Percentiles rank a stretch among this genome's conserved stretches.
phyloP scores from a whole-genome alignment of 352 stramenopile genomes.

The Phytophthora colocasiae region DNA sequence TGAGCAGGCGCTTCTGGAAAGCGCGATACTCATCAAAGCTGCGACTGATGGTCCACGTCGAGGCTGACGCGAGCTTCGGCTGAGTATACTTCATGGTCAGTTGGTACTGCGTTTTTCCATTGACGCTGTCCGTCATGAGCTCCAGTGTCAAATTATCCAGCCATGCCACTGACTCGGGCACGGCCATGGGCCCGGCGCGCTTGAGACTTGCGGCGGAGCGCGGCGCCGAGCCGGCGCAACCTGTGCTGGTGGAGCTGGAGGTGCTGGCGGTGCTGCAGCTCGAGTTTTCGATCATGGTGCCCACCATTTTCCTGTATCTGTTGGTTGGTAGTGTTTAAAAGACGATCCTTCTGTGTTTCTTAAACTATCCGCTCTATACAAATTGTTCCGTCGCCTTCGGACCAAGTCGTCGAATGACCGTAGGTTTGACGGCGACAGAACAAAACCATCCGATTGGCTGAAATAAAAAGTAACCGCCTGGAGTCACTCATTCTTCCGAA shows the following conservation, averaged over 20 bases:
- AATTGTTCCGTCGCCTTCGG: constrained; percentile 3
- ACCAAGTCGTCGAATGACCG: constrained; percentile 26
- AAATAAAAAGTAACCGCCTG: too few relatives aligned
- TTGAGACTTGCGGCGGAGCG: constrained; percentile 35
- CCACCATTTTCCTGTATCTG: constrained; percentile 27
- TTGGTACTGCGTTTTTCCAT: constrained; percentile 40
- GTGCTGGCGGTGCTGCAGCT: constrained; percentile 23
- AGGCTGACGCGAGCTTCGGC: constrained; percentile 33
- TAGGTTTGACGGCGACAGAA: too few relatives aligned
- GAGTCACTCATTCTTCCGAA: too few relatives aligned
- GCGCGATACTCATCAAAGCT: constrained; percentile 53
- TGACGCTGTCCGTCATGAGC: constrained; percentile 22
- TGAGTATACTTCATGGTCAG: constrained; percentile 43
- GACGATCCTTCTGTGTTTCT: constrained; percentile 28
- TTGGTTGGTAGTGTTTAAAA: not conserved
- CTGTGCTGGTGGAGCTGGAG: constrained; percentile 8
- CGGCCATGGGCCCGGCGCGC: constrained; percentile 26
- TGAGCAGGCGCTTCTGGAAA: constrained; percentile 59
- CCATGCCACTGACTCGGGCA: constrained; percentile 43
- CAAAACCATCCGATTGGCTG: too few relatives aligned
- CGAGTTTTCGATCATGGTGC: constrained; percentile 29
- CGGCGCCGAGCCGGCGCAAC: constrained; percentile 19
- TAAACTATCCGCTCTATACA: not conserved
- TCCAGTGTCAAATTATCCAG: constrained; percentile 43
- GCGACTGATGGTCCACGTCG: constrained; percentile 43